These are phyloP conservation scores for Termitomyces sp. DNA, from an alignment of 768 basidiomycete species.

Conservation along the genomic window DNA sequence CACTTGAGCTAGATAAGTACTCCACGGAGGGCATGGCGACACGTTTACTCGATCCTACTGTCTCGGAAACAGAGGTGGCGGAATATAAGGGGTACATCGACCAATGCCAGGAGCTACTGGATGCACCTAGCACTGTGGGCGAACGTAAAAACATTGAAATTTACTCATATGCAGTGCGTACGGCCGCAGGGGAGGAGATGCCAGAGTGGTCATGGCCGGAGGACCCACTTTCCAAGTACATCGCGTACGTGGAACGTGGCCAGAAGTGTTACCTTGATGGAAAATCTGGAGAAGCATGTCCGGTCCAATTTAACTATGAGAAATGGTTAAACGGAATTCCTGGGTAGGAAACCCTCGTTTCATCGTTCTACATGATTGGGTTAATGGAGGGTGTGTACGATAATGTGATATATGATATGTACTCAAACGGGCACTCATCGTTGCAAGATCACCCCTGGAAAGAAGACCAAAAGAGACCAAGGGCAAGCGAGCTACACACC, in stretches of 20 bases:
- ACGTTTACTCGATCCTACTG: slow-evolving; percentile 54
- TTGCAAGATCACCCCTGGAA: too few relatives aligned
- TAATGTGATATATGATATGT: background rate
- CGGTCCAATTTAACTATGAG: slow-evolving; percentile 41
- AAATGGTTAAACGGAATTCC: slow-evolving; percentile 25
- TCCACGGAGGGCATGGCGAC: slow-evolving; percentile 58
- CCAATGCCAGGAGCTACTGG: slow-evolving; percentile 62
- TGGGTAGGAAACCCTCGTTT: background rate
- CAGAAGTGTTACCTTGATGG: slow-evolving; percentile 30
- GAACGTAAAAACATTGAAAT: slow-evolving; percentile 55
- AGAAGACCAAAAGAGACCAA: too few relatives aligned
- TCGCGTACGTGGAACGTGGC: slow-evolving; percentile 39
- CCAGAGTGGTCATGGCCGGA: slow-evolving; percentile 29
- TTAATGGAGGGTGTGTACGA: background rate
- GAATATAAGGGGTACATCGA: slow-evolving; percentile 83
- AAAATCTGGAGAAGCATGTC: slow-evolving; percentile 25
- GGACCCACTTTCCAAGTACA: slow-evolving; percentile 37
- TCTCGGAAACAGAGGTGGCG: slow-evolving; percentile 56
- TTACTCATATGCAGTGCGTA: slow-evolving; percentile 48
- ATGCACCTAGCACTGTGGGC: slow-evolving; percentile 46
- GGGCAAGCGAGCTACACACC: too few relatives aligned
- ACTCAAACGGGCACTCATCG: background rate
- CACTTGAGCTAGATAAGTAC: slow-evolving; percentile 31
- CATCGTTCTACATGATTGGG: background rate
- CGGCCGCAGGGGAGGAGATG: slow-evolving; percentile 32